phyloP scores from a whole-genome alignment of 2,329 filamentous ascomycete species.

The Colletotrichum zoysiae region DNA sequence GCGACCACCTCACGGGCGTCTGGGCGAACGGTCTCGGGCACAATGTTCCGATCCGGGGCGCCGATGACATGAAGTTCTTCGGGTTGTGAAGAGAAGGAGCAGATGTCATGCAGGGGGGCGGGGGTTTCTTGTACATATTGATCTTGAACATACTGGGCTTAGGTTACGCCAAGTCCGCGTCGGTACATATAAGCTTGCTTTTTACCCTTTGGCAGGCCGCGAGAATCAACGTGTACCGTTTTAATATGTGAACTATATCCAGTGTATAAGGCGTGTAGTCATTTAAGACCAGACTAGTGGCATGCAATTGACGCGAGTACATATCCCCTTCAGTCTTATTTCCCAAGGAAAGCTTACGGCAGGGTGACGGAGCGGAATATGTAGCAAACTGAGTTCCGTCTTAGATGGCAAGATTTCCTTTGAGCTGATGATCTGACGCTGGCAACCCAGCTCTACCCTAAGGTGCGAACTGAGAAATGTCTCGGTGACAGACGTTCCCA shows the following conservation, averaged over 20 bases:
- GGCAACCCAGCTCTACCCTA: no score
- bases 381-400: no score
- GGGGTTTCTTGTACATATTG: constrained; percentile 21
- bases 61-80: constrained; percentile 40
- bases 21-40: constrained; percentile 48
- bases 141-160: background rate
- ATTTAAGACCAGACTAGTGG: background rate
- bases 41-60: constrained; percentile 38
- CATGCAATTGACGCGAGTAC: background rate
- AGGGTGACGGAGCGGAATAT: no score
- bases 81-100: constrained; percentile 12
- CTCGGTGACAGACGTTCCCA: no score
- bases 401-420: no score
- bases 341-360: no score
- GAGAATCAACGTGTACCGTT: background rate
- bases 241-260: background rate
- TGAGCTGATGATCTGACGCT: no score
- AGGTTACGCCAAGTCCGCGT: background rate
- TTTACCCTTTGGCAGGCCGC: background rate
- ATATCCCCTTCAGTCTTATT: no score
- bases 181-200: background rate
- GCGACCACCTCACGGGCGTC: constrained; percentile 48
- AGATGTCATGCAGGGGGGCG: background rate
- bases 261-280: background rate
- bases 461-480: no score